Conservation (phyloP, 495 filamentous ascomycete species). For the Bryoglossum gracile region DNA sequence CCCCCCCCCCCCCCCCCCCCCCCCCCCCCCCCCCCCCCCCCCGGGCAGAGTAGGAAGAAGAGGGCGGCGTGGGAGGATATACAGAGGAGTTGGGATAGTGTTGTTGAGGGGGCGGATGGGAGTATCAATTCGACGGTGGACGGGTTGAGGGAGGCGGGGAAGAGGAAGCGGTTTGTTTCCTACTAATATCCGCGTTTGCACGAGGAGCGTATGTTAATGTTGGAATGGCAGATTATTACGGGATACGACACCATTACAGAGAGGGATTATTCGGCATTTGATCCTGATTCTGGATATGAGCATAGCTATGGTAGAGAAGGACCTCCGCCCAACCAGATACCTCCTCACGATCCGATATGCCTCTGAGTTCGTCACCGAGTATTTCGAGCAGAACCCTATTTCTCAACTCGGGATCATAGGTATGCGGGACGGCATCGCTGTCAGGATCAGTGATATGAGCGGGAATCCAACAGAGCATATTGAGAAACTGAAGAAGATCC, state of each 20-base stretch:
- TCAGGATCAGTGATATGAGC: constrained; percentile 78
- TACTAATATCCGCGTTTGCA: constrained; percentile 1
- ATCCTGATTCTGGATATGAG: constrained; percentile 90
- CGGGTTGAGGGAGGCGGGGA: constrained; percentile 59
- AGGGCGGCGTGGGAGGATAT: constrained; percentile 47
- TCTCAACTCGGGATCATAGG: constrained; percentile 86
- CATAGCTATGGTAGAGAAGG: constrained; percentile 90
- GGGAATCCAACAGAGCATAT: constrained; percentile 90
- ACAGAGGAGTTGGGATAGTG: constrained; percentile 55
- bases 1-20: too few relatives aligned
- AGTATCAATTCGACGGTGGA: constrained; percentile 65
- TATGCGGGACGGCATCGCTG: constrained; percentile 83
- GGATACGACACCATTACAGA: constrained; percentile 90
- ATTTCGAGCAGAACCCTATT: constrained; percentile 99
- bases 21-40: too few relatives aligned
- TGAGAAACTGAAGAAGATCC: constrained; percentile 60
- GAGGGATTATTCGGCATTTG: constrained; percentile 92
- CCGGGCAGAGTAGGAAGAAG: constrained; percentile 32
- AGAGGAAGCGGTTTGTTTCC: constrained; percentile 58
- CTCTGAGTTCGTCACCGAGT: constrained; percentile 82
- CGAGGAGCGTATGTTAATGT: neutral
- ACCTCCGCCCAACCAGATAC: constrained; percentile 81
- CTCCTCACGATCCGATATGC: constrained; percentile 77
- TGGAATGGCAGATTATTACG: constrained; percentile 57
- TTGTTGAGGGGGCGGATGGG: constrained; percentile 66